A percentile compares a stretch with the other conserved stretches of the same genome.
Conservation (phyloP, 2,329 filamentous ascomycete species). For the Arthrobotrys conoides region DNA sequence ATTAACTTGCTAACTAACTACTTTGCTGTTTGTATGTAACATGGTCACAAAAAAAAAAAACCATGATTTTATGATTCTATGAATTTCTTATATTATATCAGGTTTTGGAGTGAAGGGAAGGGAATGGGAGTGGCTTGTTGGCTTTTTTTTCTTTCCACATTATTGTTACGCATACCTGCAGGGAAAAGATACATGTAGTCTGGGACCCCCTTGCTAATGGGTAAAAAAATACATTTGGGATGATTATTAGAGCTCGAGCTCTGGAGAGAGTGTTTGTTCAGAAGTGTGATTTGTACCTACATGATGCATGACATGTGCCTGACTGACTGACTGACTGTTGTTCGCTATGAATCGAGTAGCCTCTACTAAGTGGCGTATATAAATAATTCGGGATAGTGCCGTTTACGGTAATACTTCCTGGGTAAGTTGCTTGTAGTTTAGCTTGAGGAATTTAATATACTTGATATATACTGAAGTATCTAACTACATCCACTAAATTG, state of each 20-base stretch:
- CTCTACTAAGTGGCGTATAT: conserved; percentile 1
- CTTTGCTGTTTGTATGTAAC: conserved; percentile 8
- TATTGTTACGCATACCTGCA: neutral
- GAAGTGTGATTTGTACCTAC: conserved; percentile 26
- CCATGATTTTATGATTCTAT: conserved; percentile 37
- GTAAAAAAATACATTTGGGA: neutral
- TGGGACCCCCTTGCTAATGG: conserved; percentile 16
- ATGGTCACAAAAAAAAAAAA: conserved; percentile 15
- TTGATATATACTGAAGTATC: too few species aligned
- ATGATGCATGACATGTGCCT: conserved; percentile 23
- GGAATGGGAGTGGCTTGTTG: neutral
- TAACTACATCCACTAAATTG: too few species aligned
- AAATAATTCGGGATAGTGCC: neutral
- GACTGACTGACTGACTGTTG: neutral
- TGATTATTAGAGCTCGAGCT: neutral
- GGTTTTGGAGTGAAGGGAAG: too few species aligned
- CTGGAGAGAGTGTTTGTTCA: conserved; percentile 3
- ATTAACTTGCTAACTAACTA: conserved; percentile 10
- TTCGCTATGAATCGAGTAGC: conserved; percentile 3
- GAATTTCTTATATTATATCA: conserved; percentile 43
- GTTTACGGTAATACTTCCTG: neutral
- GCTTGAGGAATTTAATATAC: conserved; percentile 18
- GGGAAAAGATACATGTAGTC: neutral
- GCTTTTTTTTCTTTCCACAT: too few species aligned
- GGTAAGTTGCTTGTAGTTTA: neutral